Evolutionary conservation across 2,329 filamentous ascomycete genomes (phyloP).

Genomic region (Zasmidium cellare): DNA sequence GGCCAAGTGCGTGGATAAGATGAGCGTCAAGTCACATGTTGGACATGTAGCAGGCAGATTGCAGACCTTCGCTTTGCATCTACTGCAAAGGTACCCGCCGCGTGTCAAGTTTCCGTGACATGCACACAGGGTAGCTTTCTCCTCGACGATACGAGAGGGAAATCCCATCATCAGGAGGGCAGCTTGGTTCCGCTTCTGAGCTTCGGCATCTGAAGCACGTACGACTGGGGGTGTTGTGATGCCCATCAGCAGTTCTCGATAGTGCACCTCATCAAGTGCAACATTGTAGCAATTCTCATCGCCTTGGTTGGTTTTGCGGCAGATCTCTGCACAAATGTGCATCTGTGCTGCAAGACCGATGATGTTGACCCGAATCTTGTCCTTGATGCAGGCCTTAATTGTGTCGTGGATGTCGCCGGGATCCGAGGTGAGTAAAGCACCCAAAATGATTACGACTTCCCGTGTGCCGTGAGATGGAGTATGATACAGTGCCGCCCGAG

Average conservation of each 20-base stretch:
- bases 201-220: slow-evolving; percentile 45
- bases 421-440: slow-evolving; percentile 84
- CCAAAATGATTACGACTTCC: slow-evolving; percentile 89
- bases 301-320: slow-evolving; percentile 80
- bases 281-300: slow-evolving; percentile 77
- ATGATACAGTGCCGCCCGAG: slow-evolving; percentile 85
- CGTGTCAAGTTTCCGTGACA: slow-evolving; percentile 82
- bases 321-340: slow-evolving; percentile 87
- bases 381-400: slow-evolving; percentile 72
- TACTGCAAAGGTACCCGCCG: slow-evolving; percentile 87
- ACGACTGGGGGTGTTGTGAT: slow-evolving; percentile 88
- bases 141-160: slow-evolving; percentile 78
- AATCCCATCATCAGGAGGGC: slow-evolving; percentile 96
- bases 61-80: slow-evolving; percentile 88
- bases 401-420: slow-evolving; percentile 95
- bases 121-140: slow-evolving; percentile 75
- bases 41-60: slow-evolving; percentile 87
- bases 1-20: slow-evolving; percentile 89
- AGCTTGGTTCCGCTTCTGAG: slow-evolving; percentile 42
- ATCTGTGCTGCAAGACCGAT: slow-evolving; percentile 90
- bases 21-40: slow-evolving; percentile 85
- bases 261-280: slow-evolving; percentile 83
- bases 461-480: slow-evolving; percentile 90
- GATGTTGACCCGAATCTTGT: slow-evolving; percentile 83
- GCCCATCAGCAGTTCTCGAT: slow-evolving; percentile 82